phyloP scores from a whole-genome alignment of 2,329 filamentous ascomycete species.

The Botrytis byssoidea region DNA sequence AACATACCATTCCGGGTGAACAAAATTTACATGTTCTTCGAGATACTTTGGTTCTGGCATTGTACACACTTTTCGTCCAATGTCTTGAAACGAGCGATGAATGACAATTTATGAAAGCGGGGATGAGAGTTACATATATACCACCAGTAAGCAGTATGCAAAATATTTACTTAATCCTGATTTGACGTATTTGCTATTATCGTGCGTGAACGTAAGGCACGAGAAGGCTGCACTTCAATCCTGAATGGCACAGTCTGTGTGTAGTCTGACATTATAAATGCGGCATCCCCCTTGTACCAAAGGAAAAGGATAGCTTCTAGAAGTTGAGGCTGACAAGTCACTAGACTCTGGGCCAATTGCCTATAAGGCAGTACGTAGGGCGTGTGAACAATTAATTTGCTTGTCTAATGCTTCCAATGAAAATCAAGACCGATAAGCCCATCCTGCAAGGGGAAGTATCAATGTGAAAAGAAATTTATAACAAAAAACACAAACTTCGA shows the following conservation, averaged over 20 bases:
- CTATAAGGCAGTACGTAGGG: neutral
- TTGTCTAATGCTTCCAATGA: neutral
- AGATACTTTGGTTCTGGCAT: neutral
- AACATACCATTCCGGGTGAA: constrained; percentile 5
- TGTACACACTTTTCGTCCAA: neutral
- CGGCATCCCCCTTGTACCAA: neutral
- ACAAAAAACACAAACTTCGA: neutral
- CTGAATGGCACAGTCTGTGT: neutral
- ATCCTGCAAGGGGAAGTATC: neutral
- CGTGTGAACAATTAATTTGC: neutral
- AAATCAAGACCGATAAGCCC: neutral
- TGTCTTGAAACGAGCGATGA: neutral
- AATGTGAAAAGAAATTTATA: neutral
- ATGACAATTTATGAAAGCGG: neutral
- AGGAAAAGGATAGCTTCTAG: neutral
- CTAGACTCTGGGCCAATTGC: neutral
- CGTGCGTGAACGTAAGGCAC: neutral
- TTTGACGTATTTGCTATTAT: neutral
- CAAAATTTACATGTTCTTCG: neutral
- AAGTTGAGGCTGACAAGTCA: constrained; percentile 7
- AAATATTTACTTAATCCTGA: neutral
- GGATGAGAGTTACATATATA: neutral
- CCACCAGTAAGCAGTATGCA: neutral
- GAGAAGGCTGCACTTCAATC: neutral
- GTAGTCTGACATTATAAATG: neutral